Base-by-base conservation (phyloP, 345 rosid species). In the Combretum micranthum region DNA sequence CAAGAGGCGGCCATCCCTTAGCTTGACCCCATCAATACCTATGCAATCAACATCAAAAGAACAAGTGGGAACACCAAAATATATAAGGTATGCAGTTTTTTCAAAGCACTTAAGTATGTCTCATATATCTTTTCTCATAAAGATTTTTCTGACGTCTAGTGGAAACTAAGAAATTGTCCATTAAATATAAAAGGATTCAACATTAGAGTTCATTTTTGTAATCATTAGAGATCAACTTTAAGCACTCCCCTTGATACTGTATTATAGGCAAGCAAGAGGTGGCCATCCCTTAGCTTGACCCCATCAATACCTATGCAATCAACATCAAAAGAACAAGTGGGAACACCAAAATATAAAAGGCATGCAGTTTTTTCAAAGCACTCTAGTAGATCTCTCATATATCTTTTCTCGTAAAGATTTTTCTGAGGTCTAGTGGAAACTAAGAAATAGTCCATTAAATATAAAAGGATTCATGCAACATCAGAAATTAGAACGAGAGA, bases 11-110 rank as follows among this genome's bases (percentile, higher is more conserved):
- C 94, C 91, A 58, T 87, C 93, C 50, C 53, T 70, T 55, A 88
- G 77, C 70, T 88, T 88, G 23, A 80, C 81, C 63, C 94, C 98
- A 67, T 92, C 96, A 3, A 92, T 92, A 55, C 97, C 94, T 84
- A 42, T 32, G 39, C 39, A 7, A 32, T 32, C 39, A 32, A 32
- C 39, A 32, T 32, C 39, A 32, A 32, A 32, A 32, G 44, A 25
- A 44, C 16, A 60, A 13, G 52, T 44, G 63, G 25, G 18, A 15
- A 4, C 58, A 22, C 12, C 55, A 26, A 19, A 44, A 52, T 50
- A 17, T 22, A 42, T 16, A 23, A 17, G 60, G 44, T 32, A 49
- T 12, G 12, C 1, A 43, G 18, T 6, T 3, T 44, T 15, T 39
- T 49, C 15, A 39, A 44, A 19, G 17, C 14, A 22, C 13, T 49